phyloP scores from a whole-genome alignment of 106 monocot species.

The Platanthera zijinensis region DNA sequence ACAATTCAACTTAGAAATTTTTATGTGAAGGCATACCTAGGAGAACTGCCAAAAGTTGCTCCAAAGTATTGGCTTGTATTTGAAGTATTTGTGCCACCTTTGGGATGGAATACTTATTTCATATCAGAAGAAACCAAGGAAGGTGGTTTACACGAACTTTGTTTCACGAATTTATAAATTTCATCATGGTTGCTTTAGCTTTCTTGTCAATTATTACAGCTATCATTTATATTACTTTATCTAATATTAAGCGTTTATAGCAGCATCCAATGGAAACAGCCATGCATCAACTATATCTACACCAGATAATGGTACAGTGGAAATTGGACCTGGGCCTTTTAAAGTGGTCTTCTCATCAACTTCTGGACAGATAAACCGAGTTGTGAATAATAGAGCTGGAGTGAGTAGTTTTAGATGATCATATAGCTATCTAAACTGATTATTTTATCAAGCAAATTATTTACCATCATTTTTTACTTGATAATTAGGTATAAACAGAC shows the following conservation, averaged over 20 bases:
- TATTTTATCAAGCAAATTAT: background rate
- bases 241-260: background rate
- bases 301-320: slow-evolving; percentile 41
- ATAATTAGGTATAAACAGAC: background rate
- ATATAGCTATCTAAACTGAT: background rate
- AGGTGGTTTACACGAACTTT: slow-evolving; percentile 23
- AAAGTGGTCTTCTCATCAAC: slow-evolving; percentile 55
- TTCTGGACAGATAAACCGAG: slow-evolving; percentile 52
- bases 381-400: slow-evolving; percentile 41
- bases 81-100: slow-evolving; percentile 55
- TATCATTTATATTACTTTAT: slow-evolving; percentile 2
- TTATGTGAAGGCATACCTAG: slow-evolving; percentile 71
- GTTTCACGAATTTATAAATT: background rate
- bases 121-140: slow-evolving; percentile 33
- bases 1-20: slow-evolving; percentile 42
- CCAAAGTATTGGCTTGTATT: slow-evolving; percentile 78
- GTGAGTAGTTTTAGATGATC: slow-evolving; percentile 30
- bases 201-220: background rate
- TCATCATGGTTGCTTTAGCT: background rate
- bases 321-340: slow-evolving; percentile 57
- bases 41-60: slow-evolving; percentile 32
- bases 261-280: slow-evolving; percentile 12
- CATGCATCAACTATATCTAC: slow-evolving; percentile 17
- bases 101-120: slow-evolving; percentile 78
- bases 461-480: background rate